Base-by-base conservation (phyloP, 2,329 filamentous ascomycete genomes). In the Septoria linicola region DNA sequence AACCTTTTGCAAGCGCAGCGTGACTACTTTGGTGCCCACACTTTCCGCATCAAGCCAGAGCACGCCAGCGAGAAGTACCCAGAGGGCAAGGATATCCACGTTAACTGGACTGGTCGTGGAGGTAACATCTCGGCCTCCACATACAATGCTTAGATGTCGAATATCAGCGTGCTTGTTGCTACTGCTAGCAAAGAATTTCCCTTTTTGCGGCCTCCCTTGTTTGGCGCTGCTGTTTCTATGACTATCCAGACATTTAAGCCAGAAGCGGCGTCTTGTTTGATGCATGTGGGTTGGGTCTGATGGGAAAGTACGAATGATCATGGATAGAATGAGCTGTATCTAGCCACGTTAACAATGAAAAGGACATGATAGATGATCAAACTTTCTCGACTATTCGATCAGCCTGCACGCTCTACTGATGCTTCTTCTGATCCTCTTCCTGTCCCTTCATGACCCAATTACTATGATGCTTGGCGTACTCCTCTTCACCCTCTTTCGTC, bases 101-200 rank as follows among this genome's bases (percentile, higher is more conserved):
- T 97, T 75, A 99, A 99, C 88, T 99, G 93, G 93, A 99, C 93
- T 65, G 93, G 93, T 68, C 88, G 93, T 73, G 93, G 93, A 71
- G 93, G 93, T 70, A 93, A 97, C 72, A 88, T 99, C 62, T 96
- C 90, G 65, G 93, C 93, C 67, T 96, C 91, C 45, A 97, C 91
- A 65, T 99, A 99, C 82, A 88, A 90, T 77, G 93, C 89, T 80
- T 97, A 95, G 81, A 58, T 41, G 23, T 39, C 30, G 17, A n/a
- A 37, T 36, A 31, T 21, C 27, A 20, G 46, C 45, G 51, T 39
- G 36, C 41, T 31, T 50, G 16, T 49, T 43, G 31, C 46, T 32
- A 41, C 35, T 30, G n/a, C 34, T 48, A 25, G 46, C 41, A 27
- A 36, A 20, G 31, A n/a, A 4, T 45, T 40, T 31, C 27, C 25